Conservation (phyloP, 352 stramenopile species). For the Pythium sp. region DNA sequence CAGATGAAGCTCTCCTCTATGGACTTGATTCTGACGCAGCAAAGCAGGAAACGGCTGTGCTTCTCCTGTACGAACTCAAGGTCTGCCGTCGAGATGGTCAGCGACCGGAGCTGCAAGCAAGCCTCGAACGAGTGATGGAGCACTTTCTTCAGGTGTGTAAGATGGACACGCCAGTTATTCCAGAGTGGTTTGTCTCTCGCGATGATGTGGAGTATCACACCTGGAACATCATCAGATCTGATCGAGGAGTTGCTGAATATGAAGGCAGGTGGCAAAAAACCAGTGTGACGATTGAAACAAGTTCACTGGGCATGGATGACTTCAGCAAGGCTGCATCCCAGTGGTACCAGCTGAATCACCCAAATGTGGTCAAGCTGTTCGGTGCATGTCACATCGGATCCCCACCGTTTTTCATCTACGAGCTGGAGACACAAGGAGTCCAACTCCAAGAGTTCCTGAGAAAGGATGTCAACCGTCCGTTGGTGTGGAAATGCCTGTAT, state of each 20-base stretch:
- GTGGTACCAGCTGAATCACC: constrained; percentile 12
- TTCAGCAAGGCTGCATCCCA: not conserved
- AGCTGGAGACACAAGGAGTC: not conserved
- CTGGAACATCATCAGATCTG: not conserved
- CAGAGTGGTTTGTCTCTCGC: constrained; percentile 3
- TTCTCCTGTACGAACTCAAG: not conserved
- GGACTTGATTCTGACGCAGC: not conserved
- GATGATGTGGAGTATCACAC: not conserved
- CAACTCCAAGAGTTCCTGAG: not conserved
- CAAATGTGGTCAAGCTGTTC: constrained; percentile 12
- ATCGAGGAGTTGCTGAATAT: not conserved
- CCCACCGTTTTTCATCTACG: not conserved
- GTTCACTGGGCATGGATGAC: too few species aligned
- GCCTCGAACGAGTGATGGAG: not conserved
- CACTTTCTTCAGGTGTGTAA: not conserved
- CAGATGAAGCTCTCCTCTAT: not conserved
- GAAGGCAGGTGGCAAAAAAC: constrained; percentile 8
- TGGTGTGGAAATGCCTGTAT: not conserved
- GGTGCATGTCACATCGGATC: not conserved
- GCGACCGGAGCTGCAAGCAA: not conserved
- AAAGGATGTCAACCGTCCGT: not conserved
- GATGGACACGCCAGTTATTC: not conserved
- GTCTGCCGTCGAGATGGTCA: not conserved
- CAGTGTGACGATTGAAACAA: not conserved
- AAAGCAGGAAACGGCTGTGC: not conserved